phyloP scores from a whole-genome alignment of 1,284 basidiomycete genomes.

The Austroboletus rostrupii region DNA sequence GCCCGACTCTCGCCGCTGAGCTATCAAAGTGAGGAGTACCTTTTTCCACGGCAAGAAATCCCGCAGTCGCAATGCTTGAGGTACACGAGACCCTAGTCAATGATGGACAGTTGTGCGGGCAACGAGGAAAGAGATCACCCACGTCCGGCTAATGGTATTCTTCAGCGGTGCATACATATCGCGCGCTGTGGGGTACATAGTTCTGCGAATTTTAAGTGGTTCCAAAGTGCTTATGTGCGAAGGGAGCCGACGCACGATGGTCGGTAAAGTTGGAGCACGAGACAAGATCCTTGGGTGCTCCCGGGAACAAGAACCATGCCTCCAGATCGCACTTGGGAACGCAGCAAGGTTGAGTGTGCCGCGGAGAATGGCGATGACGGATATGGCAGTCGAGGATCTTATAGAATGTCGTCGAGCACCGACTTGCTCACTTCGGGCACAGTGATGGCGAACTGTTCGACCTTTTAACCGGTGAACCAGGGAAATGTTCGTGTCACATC shows the following conservation, averaged over 20 bases:
- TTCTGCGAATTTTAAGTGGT: constrained; percentile 87
- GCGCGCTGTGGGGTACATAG: constrained; percentile 94
- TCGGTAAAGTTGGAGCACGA: constrained; percentile 93
- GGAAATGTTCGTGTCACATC: constrained; percentile 98
- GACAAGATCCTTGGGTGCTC: constrained; percentile 91
- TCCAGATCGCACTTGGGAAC: constrained; percentile 94
- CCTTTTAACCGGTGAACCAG: constrained; percentile 99
- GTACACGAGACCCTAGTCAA: constrained; percentile 78
- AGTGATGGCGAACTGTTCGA: constrained; percentile 96
- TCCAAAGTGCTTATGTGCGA: not conserved
- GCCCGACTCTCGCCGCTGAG: too few relatives aligned
- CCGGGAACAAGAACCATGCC: constrained; percentile 99
- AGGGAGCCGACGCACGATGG: constrained; percentile 68
- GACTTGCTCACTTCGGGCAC: constrained; percentile 93
- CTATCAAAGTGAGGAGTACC: constrained; percentile 77
- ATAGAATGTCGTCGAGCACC: constrained; percentile 93
- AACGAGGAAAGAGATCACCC: constrained; percentile 24
- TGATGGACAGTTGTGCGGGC: not conserved
- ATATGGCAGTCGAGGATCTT: constrained; percentile 89
- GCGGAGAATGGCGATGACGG: constrained; percentile 92
- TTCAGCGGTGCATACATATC: constrained; percentile 96
- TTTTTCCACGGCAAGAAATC: constrained; percentile 89
- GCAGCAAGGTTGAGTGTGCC: constrained; percentile 96
- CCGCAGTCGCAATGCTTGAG: constrained; percentile 82
- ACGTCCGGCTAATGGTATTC: constrained; percentile 97